Evolutionary conservation across 1,284 basidiomycete species (phyloP).

Genomic region (Gomphus bonarii): DNA sequence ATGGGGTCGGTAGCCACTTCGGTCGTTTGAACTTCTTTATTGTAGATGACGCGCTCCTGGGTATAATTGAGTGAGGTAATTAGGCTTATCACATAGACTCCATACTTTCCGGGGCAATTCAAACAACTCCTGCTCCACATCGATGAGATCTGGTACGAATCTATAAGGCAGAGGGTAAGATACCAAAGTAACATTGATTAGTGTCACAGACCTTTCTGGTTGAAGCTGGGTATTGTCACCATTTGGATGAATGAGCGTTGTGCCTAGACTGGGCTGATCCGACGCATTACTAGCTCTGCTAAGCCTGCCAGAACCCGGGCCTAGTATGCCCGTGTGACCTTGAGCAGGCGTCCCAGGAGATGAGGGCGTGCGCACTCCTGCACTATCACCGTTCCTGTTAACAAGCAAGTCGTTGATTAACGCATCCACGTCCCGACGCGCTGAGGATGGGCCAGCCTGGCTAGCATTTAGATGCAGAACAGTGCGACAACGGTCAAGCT

Average conservation of each 20-base stretch:
- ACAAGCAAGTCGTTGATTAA: conserved; percentile 51
- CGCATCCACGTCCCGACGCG: conserved; percentile 55
- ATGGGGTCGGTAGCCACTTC: conserved; percentile 42
- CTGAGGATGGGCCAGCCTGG: conserved; percentile 24
- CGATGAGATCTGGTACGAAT: conserved; percentile 65
- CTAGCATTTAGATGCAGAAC: conserved; percentile 3
- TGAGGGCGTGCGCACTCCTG: conserved; percentile 51
- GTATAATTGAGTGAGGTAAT: not conserved
- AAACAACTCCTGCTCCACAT: conserved; percentile 81
- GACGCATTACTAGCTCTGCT: conserved; percentile 29
- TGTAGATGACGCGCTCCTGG: conserved; percentile 84
- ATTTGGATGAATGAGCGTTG: conserved; percentile 35
- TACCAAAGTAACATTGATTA: conserved; percentile 16
- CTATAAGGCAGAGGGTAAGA: conserved; percentile 24
- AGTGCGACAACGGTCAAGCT: conserved; percentile 4
- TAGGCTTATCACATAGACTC: not conserved
- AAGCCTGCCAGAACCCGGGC: conserved; percentile 23
- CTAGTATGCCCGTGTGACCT: conserved; percentile 29
- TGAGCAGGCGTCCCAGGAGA: conserved; percentile 62
- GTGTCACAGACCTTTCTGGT: conserved; percentile 41
- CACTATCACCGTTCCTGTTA: conserved; percentile 32
- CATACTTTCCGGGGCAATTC: conserved; percentile 79
- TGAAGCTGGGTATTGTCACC: conserved; percentile 25
- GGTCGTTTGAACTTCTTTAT: conserved; percentile 88
- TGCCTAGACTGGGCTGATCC: conserved; percentile 36